Percentiles rank a stretch among this genome's conserved stretches.
Conservation (phyloP, 768 basidiomycete species). For the Rhodosporidiobolus odoratus region DNA sequence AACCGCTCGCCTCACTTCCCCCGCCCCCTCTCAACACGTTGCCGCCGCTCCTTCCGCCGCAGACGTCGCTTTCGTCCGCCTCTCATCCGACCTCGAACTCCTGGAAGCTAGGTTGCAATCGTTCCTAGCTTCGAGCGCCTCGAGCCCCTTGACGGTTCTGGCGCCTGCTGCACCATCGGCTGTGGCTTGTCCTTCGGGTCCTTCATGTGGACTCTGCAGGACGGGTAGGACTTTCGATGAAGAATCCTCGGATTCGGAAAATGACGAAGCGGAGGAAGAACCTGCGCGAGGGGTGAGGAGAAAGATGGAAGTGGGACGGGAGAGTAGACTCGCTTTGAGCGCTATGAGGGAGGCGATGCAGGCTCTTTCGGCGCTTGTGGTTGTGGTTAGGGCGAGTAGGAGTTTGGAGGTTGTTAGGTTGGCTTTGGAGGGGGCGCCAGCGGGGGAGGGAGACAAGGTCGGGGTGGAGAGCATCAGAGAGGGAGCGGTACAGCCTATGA, state of each 20-base stretch:
- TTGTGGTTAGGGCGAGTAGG: slow-evolving; percentile 35
- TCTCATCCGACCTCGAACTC: slow-evolving; percentile 33
- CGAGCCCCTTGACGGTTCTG: slow-evolving; percentile 16
- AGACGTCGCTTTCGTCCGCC: slow-evolving; percentile 31
- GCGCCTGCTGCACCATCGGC: slow-evolving; percentile 10
- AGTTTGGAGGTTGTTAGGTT: slow-evolving; percentile 2
- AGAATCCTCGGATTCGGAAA: slow-evolving; percentile 35
- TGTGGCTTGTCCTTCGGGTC: slow-evolving; percentile 2
- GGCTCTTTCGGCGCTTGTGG: slow-evolving; percentile 37
- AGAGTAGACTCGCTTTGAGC: slow-evolving; percentile 31
- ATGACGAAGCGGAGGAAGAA: background rate
- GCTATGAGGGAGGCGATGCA: slow-evolving; percentile 44
- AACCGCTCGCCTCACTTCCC: background rate
- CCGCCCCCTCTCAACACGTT: background rate
- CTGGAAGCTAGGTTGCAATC: slow-evolving; percentile 29
- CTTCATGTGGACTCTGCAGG: slow-evolving; percentile 37
- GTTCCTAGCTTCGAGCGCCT: slow-evolving; percentile 23
- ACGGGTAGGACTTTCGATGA: slow-evolving; percentile 36
- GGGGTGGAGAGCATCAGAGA: background rate
- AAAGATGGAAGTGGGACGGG: background rate
- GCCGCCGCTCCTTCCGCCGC: background rate
- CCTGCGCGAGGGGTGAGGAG: background rate
- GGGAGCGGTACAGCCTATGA: slow-evolving; percentile 7
- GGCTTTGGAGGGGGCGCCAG: slow-evolving; percentile 21
- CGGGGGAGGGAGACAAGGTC: background rate